Base-by-base conservation (phyloP, 192 early-diverging fungal genomes). In the Cetraspora pellucida region DNA sequence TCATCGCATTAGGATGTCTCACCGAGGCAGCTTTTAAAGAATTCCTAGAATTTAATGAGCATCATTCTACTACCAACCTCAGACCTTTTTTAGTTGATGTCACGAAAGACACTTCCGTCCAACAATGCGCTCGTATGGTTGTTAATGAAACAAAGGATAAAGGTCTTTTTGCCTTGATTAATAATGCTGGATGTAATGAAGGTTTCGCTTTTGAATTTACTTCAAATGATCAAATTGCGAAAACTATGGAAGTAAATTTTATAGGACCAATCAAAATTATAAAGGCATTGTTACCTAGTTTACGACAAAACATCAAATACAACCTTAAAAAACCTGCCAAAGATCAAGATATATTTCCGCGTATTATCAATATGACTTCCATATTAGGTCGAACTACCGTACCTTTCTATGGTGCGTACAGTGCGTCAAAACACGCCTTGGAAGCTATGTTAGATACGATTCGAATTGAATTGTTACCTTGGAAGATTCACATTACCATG, bases 201-300 rank as follows among this genome's bases (percentile, higher is more conserved):
- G 74, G 74, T 52, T 76, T 76, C 30, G 74, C 74, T n/a, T 76
- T 76, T 47, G 74, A 76, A 25, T 66, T 76, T 49, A 76, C 74
- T 23, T 67, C 74, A 21, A 43, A 30, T 17, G 63, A 66, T 14
- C 61, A 76, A 66, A 76, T 76, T 55, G 47, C 17, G 47, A 82
- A 80, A 80, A 78, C 81, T 19, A 84, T 84, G 83, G 81, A 82
- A 52, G 77, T 82, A 58, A 84, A 84, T 78, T 84, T 79, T 63
- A 84, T 82, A 74, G 83, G 83, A 10, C 76, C 81, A 28, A 80
- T 84, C 43, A 78, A 79, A 65, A 84, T 82, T 50, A 75, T 80
- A 27, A 84, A 84, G 58, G 79, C 77, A 14, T 47, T 84, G 28
- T 50, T 84, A 27, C 83, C 83, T 28, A 81, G 72, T 45, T 52